Base-by-base conservation (phyloP, 352 stramenopile species). In the Halophytophthora polymorphica region DNA sequence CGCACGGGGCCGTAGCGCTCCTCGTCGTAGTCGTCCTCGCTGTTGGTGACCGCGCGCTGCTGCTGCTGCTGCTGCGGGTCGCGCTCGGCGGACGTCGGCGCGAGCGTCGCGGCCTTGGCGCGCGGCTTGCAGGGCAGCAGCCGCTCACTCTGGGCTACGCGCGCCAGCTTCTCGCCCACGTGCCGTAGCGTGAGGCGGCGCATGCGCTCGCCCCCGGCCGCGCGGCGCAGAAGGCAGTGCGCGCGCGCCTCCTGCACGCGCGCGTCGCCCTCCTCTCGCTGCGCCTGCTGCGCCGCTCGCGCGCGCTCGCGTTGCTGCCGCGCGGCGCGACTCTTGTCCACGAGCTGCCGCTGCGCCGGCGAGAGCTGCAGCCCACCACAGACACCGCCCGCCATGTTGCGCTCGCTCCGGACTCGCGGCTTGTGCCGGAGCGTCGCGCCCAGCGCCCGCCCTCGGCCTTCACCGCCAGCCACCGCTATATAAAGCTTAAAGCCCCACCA, bases 141-240 rank as follows among this genome's bases (percentile, higher is more conserved):
- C 6, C 37, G 47, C 41, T 74, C 48, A 35, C 56, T 52, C 29
- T 72, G 58, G 14, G 73, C 73, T 14, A 88, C 58, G 11, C 65
- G 69, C 22, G 71, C 77, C 6, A 88, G 68, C 53, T 82, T 61
- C 56, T 83, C 71, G 21, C 73, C 77, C 15, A 88, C 73, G 38
- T 88, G 77, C 11, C 77, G 73, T 49, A 88, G 70, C 45, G 85
- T 74, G 25, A 88, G 64, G 10, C 65, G 67, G 28, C 66, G 73
- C 39, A 71, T 58, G 7, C 59, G 54, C 31, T 58, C 45, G 0
- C 38, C 21, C 3, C 58, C 42, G 29, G 61, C 35, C 23, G 67
- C 7, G 13, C 58, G 39, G 8, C 58, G 58, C 35, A 48, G 22
- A 21, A 56, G 53, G 45, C 66, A 71, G 17, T 58, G 63, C 47